Evolutionary conservation across 2,329 filamentous ascomycete species (phyloP), one percentile per base, ranked within the genome.

Genomic region (Talaromyces sp.): DNA sequence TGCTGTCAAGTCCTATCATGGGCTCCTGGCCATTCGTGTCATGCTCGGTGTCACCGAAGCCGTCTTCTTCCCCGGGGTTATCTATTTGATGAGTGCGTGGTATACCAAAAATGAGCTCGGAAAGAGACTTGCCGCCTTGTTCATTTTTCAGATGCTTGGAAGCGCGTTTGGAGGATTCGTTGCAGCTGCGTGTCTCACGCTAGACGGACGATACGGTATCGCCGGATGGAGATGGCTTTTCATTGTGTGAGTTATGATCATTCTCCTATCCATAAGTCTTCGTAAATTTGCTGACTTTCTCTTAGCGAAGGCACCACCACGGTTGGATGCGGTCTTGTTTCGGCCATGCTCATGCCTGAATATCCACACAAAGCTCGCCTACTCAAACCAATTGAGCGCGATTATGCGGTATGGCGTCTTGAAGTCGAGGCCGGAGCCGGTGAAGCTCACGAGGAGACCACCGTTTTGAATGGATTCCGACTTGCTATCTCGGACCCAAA

Each of bases 61-160:
- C 17, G 75, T 86, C 0, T 89, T 87, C 75, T 89, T 89, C 72
- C 58, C 86, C 0, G 82, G 82, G 60, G 86, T 82, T 57, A 85
- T 88, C 0, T 89, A 89, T 67, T 76, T 89, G 3, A 80, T 90
- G 19, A 86, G 82, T 64, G 88, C 86, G 11, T 90, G 86, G 86
- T 89, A 88, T 68, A 86, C 85, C 0, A 60, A 67, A 8, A 41
- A 56, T 46, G 66, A 71, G 62, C 59, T 67, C 7, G 64, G 63
- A 32, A 43, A 58, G 49, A 51, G 60, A 10, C 53, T 55, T 26
- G 57, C 73, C 8, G 69, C 73, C n/a, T 80, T 80, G 69, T 80
- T 79, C 63, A 67, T 77, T 58, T 75, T 78, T 58, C 77, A 76
- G 26, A 71, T 69, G 58, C 68, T 80, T 63, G 73, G 75, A 4